Evolutionary conservation across 257 asterid genomes (phyloP), one percentile per base, ranked within the genome.

Genomic region (Henckelia pumila): DNA sequence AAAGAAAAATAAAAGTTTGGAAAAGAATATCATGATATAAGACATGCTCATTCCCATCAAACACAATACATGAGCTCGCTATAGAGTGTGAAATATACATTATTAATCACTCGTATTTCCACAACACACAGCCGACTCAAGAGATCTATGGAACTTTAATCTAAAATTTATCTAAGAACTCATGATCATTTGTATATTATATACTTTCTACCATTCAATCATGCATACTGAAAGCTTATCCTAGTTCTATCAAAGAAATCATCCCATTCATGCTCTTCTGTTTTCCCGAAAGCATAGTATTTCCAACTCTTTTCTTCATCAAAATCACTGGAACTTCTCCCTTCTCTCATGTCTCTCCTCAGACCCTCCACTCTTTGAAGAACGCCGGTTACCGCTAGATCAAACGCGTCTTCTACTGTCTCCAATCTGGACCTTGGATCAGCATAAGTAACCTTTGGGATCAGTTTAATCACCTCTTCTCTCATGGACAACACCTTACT

Each of bases 301-400:
- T 92, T 92, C 98, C 98, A 89, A 68, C 97, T 92, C 28, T 47
- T 44, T 23, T 86, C 91, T 37, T 78, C 72, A 70, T 86, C 86
- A 82, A 86, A 92, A 23, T 16, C 26, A 70, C 83, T 82, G 0
- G 35, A 22, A 64, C 67, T 73, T 64, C 79, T 79, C 22, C 82
- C 88, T 29, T 78, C 84, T 62, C 70, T 69, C 53, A 76, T 71
- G 22, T 88, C 89, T 25, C 60, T 76, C 73, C 81, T 86, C 79
- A 80, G 20, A 35, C 25, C 33, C 35, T 82, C 81, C 19, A 86
- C 81, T 59, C 89, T 82, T 8, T 70, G 22, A 21, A 88, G 17
- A 47, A 94, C 85, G 20, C 91, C 92, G 24, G 73, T 77, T 5
- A 88, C 72, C 6, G 92, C 56, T 67, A 88, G 53, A 72, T 89